These are phyloP conservation scores for Daphne laureola DNA, from an alignment of 441 rosid genomes.

Conservation along the genomic window DNA sequence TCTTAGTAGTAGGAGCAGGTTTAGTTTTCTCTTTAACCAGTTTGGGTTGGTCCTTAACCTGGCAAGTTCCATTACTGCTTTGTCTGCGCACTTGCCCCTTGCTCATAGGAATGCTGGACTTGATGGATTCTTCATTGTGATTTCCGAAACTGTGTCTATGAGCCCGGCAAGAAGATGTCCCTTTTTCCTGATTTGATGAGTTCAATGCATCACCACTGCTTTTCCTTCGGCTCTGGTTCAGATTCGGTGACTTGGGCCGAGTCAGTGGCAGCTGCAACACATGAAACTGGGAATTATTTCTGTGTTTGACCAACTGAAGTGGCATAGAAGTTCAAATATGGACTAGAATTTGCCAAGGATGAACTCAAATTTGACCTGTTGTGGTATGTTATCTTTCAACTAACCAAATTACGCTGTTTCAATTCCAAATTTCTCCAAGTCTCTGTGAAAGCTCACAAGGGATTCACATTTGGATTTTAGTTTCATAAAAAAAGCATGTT, in stretches of 20 bases:
- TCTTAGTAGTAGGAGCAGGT: slow-evolving; percentile 26
- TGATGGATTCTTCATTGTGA: slow-evolving; percentile 28
- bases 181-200: slow-evolving; percentile 40
- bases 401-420: no score
- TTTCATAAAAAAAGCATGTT: no score
- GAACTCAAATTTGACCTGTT: no score
- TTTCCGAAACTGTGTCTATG: slow-evolving; percentile 59
- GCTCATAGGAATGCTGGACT: slow-evolving; percentile 22
- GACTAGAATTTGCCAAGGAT: no score
- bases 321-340: no score
- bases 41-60: slow-evolving; percentile 31
- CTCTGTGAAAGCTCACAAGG: no score
- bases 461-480: no score
- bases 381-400: no score
- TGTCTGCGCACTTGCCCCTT: slow-evolving; percentile 26
- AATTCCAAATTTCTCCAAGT: no score
- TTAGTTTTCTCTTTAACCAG: slow-evolving; percentile 25
- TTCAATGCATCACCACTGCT: slow-evolving; percentile 61
- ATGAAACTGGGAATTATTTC: slow-evolving; percentile 3
- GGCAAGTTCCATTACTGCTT: slow-evolving; percentile 29
- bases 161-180: slow-evolving; percentile 34
- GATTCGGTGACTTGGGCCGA: slow-evolving; percentile 77
- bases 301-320: no score
- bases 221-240: slow-evolving; percentile 54
- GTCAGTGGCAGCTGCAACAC: slow-evolving; percentile 65